A percentile compares a stretch with the other conserved stretches of the same genome.
These are phyloP conservation scores for Geum urbanum DNA, from an alignment of 306 rosid genomes.

Conservation along the genomic window DNA sequence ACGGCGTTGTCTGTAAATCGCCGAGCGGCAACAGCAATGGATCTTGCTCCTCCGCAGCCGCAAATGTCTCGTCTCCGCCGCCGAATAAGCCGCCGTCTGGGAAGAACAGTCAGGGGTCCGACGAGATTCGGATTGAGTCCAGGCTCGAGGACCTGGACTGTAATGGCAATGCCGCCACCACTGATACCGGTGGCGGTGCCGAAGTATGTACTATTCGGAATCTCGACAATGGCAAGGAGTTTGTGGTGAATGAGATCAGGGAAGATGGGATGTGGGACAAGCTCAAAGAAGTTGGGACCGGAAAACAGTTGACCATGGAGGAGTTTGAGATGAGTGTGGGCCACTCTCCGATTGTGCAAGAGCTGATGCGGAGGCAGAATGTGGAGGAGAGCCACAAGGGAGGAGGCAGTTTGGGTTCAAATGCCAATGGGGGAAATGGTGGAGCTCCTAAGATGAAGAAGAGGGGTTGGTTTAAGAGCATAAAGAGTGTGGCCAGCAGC, in stretches of 20 bases:
- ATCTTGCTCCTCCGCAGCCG: constrained; percentile 23
- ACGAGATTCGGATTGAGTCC: constrained; percentile 42
- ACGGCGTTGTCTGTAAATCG: constrained; percentile 26
- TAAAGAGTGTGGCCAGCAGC: constrained; percentile 65
- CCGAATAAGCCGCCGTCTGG: constrained; percentile 64
- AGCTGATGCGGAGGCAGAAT: constrained; percentile 82
- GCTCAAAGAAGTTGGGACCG: constrained; percentile 82
- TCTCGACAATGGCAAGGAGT: constrained; percentile 91
- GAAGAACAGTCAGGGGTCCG: constrained; percentile 34
- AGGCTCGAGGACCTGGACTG: constrained; percentile 24
- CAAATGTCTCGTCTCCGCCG: constrained; percentile 30
- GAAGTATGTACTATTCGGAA: constrained; percentile 67
- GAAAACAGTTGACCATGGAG: constrained; percentile 91
- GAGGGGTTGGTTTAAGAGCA: constrained; percentile 82
- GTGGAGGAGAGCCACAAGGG: constrained; percentile 47
- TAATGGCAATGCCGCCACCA: constrained; percentile 22
- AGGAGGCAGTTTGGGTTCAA: constrained; percentile 29
- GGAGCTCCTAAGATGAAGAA: constrained; percentile 58
- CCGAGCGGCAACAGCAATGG: constrained; percentile 39
- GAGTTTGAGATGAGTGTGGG: constrained; percentile 96
- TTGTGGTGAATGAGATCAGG: constrained; percentile 79
- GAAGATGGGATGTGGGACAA: constrained; percentile 78
- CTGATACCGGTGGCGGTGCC: constrained; percentile 9
- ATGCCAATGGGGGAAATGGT: constrained; percentile 33
- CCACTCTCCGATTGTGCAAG: constrained; percentile 95